Evolutionary conservation across 495 filamentous ascomycete genomes (phyloP).

Genomic region (Bombardia bombarda): DNA sequence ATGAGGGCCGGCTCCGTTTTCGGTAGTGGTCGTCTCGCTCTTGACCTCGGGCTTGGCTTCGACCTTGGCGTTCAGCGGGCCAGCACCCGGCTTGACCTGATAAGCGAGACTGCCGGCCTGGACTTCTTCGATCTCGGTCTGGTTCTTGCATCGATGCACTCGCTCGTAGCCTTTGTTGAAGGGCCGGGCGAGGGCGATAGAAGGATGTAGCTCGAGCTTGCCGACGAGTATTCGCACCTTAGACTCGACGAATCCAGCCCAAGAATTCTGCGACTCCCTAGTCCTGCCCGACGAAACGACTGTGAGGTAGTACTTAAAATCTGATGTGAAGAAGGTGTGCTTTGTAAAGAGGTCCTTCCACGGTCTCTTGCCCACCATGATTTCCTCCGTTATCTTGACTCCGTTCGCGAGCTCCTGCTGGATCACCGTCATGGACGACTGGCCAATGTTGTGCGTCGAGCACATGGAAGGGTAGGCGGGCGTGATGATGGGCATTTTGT

Average conservation of each 20-base stretch:
- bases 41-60: constrained; percentile 28
- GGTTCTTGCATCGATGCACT: constrained; percentile 61
- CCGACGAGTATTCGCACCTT: constrained; percentile 78
- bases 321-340: constrained; percentile 85
- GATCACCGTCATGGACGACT: constrained; percentile 78
- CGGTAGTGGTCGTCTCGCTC: constrained; percentile 13
- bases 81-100: constrained; percentile 53
- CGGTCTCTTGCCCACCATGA: constrained; percentile 57
- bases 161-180: constrained; percentile 91
- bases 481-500: constrained; percentile 96
- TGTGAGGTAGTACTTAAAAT: constrained; percentile 90
- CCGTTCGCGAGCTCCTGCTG: constrained; percentile 73
- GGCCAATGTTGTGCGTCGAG: constrained; percentile 84
- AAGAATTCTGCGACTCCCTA: constrained; percentile 75
- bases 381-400: constrained; percentile 69
- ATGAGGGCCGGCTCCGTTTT: neutral
- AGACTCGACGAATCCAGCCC: constrained; percentile 90
- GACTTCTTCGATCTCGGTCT: constrained; percentile 59
- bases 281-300: constrained; percentile 79
- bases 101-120: constrained; percentile 64
- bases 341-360: constrained; percentile 87
- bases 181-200: constrained; percentile 76
- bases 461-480: constrained; percentile 96
- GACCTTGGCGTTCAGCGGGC: constrained; percentile 36
- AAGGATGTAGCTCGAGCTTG: constrained; percentile 65